Percentiles rank a stretch among this genome's conserved stretches.
These are phyloP conservation scores for Meyerozyma guilliermondii DNA, from an alignment of 1,139 yeast species.

Conservation along the genomic window DNA sequence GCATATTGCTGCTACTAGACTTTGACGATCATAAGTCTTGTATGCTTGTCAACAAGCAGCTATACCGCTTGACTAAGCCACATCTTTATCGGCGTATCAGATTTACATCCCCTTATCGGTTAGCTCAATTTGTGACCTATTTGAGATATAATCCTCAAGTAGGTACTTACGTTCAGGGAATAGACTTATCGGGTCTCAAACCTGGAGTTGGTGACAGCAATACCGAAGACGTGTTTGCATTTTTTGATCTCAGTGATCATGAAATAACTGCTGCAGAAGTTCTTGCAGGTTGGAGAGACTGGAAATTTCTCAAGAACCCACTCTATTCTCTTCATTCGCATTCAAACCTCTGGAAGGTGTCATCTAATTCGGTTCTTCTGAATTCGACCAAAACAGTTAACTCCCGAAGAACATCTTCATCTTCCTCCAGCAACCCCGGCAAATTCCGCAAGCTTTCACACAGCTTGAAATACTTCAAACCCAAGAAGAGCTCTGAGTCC, in stretches of 20 bases:
- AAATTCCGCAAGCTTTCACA: slow-evolving; percentile 11
- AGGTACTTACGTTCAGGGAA: slow-evolving; percentile 48
- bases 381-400: slow-evolving; percentile 16
- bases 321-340: slow-evolving; percentile 39
- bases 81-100: slow-evolving; percentile 49
- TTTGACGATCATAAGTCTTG: slow-evolving; percentile 28
- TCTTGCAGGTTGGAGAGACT: slow-evolving; percentile 83
- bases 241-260: slow-evolving; percentile 5
- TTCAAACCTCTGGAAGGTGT: slow-evolving; percentile 20
- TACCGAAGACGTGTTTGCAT: slow-evolving; percentile 12
- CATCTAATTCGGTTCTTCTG: slow-evolving; percentile 18
- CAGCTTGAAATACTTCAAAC: slow-evolving; percentile 21
- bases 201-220: slow-evolving; percentile 32
- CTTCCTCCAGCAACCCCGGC: slow-evolving; percentile 5
- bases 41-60: slow-evolving; percentile 44
- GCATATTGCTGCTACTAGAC: slow-evolving; percentile 28
- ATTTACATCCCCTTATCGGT: slow-evolving; percentile 65
- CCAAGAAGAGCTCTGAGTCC: slow-evolving; percentile 13
- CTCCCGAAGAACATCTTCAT: slow-evolving; percentile 9
- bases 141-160: slow-evolving; percentile 50
- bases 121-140: slow-evolving; percentile 71
- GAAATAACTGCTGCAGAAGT: slow-evolving; percentile 15
- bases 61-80: slow-evolving; percentile 50
- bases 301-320: slow-evolving; percentile 74
- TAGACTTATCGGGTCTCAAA: slow-evolving; percentile 54